These are phyloP conservation scores for Acer campestre DNA, from an alignment of 345 rosid species.

Conservation along the genomic window DNA sequence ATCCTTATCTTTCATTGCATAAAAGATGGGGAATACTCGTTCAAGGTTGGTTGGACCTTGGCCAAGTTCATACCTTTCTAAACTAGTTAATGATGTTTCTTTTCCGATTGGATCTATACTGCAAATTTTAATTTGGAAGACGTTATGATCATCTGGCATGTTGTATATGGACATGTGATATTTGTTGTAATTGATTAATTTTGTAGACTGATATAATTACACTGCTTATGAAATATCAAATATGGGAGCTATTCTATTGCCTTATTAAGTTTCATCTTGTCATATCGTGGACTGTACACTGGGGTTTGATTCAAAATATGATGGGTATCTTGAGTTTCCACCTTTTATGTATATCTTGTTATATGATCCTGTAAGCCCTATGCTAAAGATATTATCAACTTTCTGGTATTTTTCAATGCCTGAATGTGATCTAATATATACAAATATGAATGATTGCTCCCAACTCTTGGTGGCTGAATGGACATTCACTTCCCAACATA, in stretches of 20 bases:
- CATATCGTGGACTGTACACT: not conserved
- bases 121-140: not conserved
- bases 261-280: not conserved
- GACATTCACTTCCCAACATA: not conserved
- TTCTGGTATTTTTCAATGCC: not conserved
- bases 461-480: not conserved
- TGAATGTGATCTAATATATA: not conserved
- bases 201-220: not conserved
- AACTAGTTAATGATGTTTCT: not conserved
- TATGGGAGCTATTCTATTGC: not conserved
- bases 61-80: not conserved
- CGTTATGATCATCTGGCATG: not conserved
- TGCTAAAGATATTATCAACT: not conserved
- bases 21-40: not conserved
- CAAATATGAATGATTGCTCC: not conserved
- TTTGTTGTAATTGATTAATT: not conserved
- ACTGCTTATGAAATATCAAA: slow-evolving; percentile 4
- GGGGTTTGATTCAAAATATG: slow-evolving; percentile 7
- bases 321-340: not conserved
- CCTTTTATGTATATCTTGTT: not conserved
- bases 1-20: slow-evolving; percentile 7
- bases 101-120: not conserved
- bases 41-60: not conserved
- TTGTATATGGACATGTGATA: not conserved
- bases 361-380: not conserved